These are phyloP conservation scores for Quercus agrifolia DNA, from an alignment of 306 rosid genomes.

Conservation along the genomic window DNA sequence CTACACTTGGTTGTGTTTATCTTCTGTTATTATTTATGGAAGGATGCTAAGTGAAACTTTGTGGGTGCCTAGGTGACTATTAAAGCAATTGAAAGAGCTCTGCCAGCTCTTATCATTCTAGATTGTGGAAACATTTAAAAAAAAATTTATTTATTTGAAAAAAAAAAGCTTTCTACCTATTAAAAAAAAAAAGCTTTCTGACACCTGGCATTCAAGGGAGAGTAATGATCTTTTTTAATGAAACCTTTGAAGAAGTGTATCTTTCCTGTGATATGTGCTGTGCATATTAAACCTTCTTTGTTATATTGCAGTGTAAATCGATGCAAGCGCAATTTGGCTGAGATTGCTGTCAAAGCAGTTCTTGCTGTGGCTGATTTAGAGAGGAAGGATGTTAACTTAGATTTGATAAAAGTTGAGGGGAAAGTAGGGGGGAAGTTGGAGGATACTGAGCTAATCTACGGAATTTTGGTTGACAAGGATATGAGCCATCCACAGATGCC, in stretches of 20 bases:
- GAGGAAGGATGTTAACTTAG: slow-evolving; percentile 91
- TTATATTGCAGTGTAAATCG: slow-evolving; percentile 78
- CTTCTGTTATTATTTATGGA: neutral
- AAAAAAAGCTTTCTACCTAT: neutral
- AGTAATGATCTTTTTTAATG: neutral
- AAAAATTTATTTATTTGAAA: neutral
- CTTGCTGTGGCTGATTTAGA: slow-evolving; percentile 95
- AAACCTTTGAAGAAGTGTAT: neutral
- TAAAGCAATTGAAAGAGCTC: neutral
- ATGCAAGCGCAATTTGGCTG: slow-evolving; percentile 91
- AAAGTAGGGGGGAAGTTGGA: slow-evolving; percentile 97
- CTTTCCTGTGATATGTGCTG: neutral
- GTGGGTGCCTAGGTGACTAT: neutral
- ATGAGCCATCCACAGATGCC: slow-evolving; percentile 99
- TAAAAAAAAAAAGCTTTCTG: neutral
- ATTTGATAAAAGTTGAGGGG: slow-evolving; percentile 90
- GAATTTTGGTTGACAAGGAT: slow-evolving; percentile 91
- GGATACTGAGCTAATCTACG: slow-evolving; percentile 90
- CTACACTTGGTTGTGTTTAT: neutral
- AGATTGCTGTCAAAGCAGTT: slow-evolving; percentile 94
- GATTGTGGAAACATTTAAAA: neutral
- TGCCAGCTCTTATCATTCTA: neutral
- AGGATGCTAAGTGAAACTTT: neutral
- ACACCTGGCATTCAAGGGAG: neutral
- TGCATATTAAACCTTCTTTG: slow-evolving; percentile 4